A percentile compares a stretch with the other conserved stretches of the same genome.
These are phyloP conservation scores for Nicotiana tomentosiformis DNA, from an alignment of 257 asterid species.

Conservation along the genomic window DNA sequence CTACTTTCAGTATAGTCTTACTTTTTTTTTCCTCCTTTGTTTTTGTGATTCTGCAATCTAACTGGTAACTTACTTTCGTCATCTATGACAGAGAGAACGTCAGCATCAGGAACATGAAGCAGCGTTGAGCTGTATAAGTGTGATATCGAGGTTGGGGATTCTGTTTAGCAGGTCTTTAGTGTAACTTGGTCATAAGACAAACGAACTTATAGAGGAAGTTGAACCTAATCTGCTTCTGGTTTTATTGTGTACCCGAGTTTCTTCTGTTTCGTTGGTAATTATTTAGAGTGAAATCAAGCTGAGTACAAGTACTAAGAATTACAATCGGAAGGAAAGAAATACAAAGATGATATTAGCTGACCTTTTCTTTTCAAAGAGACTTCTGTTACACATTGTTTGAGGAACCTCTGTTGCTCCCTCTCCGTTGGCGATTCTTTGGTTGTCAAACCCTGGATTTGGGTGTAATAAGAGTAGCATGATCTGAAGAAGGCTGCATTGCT, in stretches of 20 bases:
- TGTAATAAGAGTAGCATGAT: too few species aligned
- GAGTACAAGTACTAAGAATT: too few species aligned
- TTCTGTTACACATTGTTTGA: not conserved
- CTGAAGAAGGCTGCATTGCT: too few species aligned
- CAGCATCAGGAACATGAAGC: constrained; percentile 56
- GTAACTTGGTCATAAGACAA: not conserved
- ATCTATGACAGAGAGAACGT: constrained; percentile 43
- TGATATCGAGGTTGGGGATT: not conserved
- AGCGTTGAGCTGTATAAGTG: constrained; percentile 22
- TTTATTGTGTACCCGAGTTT: not conserved
- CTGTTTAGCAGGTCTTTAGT: not conserved
- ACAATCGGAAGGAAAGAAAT: too few species aligned
- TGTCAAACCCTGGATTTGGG: too few species aligned
- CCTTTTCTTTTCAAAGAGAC: not conserved
- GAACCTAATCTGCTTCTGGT: not conserved
- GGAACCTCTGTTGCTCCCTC: not conserved
- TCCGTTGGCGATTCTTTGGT: too few species aligned
- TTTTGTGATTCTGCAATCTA: not conserved
- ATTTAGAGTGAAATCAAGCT: not conserved
- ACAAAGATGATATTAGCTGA: not conserved
- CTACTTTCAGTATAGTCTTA: not conserved
- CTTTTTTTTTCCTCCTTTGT: not conserved
- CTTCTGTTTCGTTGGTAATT: not conserved
- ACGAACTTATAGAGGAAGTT: not conserved
- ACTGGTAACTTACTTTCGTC: constrained; percentile 15